These are phyloP conservation scores for Cicer cuneatum DNA, from an alignment of 306 rosid species.

Conservation along the genomic window DNA sequence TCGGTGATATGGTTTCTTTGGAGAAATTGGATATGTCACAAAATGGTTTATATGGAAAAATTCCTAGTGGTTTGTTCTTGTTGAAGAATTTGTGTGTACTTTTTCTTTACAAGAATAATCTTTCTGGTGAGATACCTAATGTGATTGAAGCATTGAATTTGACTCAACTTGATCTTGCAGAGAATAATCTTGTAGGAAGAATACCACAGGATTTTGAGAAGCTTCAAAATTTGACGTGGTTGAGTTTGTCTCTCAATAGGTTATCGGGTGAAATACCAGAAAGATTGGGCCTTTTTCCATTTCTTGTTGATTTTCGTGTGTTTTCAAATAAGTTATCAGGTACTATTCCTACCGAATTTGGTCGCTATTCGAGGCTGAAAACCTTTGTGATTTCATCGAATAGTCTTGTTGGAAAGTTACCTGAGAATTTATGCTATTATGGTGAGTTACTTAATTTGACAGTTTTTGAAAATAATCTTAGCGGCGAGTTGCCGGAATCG, in stretches of 20 bases:
- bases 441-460: constrained; percentile 40
- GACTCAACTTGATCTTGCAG: constrained; percentile 32
- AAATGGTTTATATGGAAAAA: constrained; percentile 34
- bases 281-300: constrained; percentile 39
- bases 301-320: constrained; percentile 35
- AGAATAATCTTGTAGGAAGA: constrained; percentile 43
- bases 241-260: constrained; percentile 35
- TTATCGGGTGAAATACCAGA: constrained; percentile 47
- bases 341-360: constrained; percentile 44
- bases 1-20: constrained; percentile 48
- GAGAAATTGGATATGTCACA: constrained; percentile 41
- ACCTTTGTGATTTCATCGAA: constrained; percentile 37
- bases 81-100: constrained; percentile 44
- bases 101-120: constrained; percentile 4
- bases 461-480: constrained; percentile 36
- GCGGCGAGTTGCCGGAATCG: constrained; percentile 44
- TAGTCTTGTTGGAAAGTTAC: constrained; percentile 40
- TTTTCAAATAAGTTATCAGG: constrained; percentile 44
- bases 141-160: constrained; percentile 44
- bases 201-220: constrained; percentile 44
- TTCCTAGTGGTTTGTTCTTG: constrained; percentile 42
- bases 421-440: constrained; percentile 45
- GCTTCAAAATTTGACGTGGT: constrained; percentile 44
- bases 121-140: constrained; percentile 47
- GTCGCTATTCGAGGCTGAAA: constrained; percentile 43